These are phyloP conservation scores for Pseudogymnoascus sp. DNA, from an alignment of 2,329 filamentous ascomycete species.

Conservation along the genomic window DNA sequence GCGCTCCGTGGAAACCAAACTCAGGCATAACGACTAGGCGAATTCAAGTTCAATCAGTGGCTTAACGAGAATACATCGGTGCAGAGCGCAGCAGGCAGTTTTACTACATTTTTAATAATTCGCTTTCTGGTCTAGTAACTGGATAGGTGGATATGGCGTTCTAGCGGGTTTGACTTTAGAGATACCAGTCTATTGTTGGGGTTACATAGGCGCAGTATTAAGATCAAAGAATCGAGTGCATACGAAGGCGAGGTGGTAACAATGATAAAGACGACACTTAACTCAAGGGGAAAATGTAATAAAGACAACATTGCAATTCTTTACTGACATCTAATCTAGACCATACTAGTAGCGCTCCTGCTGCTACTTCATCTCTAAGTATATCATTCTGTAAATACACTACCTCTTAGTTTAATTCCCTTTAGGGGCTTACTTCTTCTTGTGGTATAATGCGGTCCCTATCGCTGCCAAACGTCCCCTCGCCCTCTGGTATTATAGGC, in stretches of 20 bases:
- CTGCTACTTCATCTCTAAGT: background rate
- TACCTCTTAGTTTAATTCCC: background rate
- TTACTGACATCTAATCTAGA: background rate
- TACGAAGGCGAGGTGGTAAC: background rate
- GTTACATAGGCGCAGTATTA: background rate
- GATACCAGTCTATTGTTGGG: background rate
- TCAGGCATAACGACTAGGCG: background rate
- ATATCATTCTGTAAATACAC: background rate
- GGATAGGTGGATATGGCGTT: background rate
- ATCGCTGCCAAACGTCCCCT: constrained; percentile 25
- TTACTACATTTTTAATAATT: constrained; percentile 1
- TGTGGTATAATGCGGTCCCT: constrained; percentile 24
- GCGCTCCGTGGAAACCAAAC: background rate
- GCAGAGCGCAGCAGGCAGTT: background rate
- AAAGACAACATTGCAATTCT: background rate
- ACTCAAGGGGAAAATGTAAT: background rate
- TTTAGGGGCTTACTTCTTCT: constrained; percentile 16
- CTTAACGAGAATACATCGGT: background rate
- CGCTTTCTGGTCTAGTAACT: background rate
- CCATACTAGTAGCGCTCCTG: background rate
- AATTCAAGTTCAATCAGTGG: background rate
- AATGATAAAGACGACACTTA: background rate
- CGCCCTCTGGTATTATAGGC: constrained; percentile 31
- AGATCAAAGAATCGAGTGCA: background rate
- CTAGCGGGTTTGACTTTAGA: background rate